A percentile compares a stretch with the other conserved stretches of the same genome.
phyloP scores from a whole-genome alignment of 257 asterid genomes.

The Gynochthodes officinalis region DNA sequence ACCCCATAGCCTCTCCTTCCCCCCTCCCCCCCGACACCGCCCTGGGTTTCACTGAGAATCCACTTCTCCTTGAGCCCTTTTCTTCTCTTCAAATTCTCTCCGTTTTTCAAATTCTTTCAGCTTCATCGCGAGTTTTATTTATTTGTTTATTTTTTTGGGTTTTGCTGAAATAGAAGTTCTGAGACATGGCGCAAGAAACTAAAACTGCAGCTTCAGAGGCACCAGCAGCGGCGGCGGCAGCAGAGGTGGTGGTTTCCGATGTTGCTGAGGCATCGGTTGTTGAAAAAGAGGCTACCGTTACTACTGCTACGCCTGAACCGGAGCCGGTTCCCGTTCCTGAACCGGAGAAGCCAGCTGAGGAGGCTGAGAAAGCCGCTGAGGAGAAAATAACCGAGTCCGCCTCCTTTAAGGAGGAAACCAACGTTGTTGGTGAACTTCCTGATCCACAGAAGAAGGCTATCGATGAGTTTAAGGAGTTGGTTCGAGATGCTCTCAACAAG shows the following conservation, averaged over 20 bases:
- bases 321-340: constrained; percentile 41
- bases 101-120: too few species aligned
- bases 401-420: constrained; percentile 87
- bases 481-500: constrained; percentile 72
- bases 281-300: constrained; percentile 24
- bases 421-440: constrained; percentile 78
- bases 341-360: constrained; percentile 25
- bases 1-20: background rate
- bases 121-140: too few species aligned
- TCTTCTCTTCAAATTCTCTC: too few species aligned
- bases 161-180: background rate
- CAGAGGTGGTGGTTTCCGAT: constrained; percentile 47
- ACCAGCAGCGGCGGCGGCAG: constrained; percentile 32
- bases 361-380: constrained; percentile 28
- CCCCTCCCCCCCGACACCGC: too few species aligned
- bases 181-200: constrained; percentile 73
- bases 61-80: background rate
- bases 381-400: constrained; percentile 53
- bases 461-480: constrained; percentile 70
- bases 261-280: constrained; percentile 42
- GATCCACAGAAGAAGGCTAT: constrained; percentile 89
- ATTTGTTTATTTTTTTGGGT: background rate
- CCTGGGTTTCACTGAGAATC: too few species aligned
- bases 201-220: constrained; percentile 52
- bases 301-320: constrained; percentile 33